Base-by-base conservation (phyloP, 1,284 basidiomycete genomes). In the Bondarzewia mesenterica region DNA sequence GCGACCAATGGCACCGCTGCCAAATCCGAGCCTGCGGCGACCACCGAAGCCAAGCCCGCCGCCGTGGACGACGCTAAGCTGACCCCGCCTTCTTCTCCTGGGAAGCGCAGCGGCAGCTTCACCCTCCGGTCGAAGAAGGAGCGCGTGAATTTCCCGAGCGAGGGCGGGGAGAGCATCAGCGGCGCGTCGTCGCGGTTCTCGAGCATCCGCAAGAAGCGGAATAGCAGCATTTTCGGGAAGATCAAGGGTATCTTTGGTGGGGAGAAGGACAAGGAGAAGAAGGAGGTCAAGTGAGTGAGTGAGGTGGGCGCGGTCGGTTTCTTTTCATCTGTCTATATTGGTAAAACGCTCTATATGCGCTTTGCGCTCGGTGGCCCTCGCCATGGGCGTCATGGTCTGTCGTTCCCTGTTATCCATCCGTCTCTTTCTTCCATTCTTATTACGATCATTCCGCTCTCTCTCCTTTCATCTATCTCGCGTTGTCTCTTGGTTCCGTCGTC, bases 211-310 rank as follows among this genome's bases (percentile, higher is more conserved):
- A 60, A 51, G 54, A 62, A 60, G 52, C 58, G 60, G 29, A 46
- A 49, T 23, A 58, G 22, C 14, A 42, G 56, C 38, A 35, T 64
- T 10, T 55, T 63, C 39, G 59, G 57, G 18, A 61, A 57, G 52
- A 44, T 63, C 50, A 61, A 60, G 54, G 52, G 48, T 35, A 54
- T 56, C 10, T 56, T 61, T 50, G 18, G 25, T 7, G 46, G 48
- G 15, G 54, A 54, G 35, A 50, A 51, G 36, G 51, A 50, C 45
- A 49, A 54, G 41, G 37, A 18, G 42, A 54, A 49, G 42, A 35
- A 40, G 21, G 38, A 10, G 38, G 0, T 10, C 7, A 40, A 40
- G 38, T 40, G 16, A 40, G 38, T n/a, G 32, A 35, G 38, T 21
- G 37, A 40, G 21, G 45, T 16, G 21, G 21, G 15, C 42, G 32